Evolutionary conservation across 2,329 filamentous ascomycete genomes (phyloP).

Genomic region (Talaromyces sp.): DNA sequence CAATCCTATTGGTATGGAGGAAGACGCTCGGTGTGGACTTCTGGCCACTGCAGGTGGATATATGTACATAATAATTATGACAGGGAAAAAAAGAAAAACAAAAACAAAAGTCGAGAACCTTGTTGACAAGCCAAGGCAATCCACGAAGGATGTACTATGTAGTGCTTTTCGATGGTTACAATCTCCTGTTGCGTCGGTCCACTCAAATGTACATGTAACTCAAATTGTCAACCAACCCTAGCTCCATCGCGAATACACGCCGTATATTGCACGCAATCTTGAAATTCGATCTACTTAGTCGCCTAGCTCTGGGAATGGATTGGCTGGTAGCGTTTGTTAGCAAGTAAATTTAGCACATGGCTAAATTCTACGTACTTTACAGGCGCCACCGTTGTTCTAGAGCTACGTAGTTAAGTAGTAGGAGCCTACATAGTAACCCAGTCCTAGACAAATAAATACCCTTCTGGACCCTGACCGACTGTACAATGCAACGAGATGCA

Average conservation of each 20-base stretch:
- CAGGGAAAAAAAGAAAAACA: not conserved
- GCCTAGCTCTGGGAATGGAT: not conserved
- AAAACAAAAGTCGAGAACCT: not conserved
- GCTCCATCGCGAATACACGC: not conserved
- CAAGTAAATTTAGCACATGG: not conserved
- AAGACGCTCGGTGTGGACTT: not conserved
- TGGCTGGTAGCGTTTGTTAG: not conserved
- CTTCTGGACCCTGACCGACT: not conserved
- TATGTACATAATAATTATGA: not conserved
- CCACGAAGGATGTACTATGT: not conserved
- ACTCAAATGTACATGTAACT: slow-evolving; percentile 11
- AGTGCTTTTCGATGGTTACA: slow-evolving; percentile 11
- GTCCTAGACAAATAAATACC: not conserved
- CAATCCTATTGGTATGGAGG: not conserved
- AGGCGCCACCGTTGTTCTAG: not conserved
- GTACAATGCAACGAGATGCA: slow-evolving; percentile 2
- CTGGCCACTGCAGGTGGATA: slow-evolving; percentile 1
- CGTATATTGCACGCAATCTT: not conserved
- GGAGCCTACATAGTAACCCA: not conserved
- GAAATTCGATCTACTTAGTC: not conserved
- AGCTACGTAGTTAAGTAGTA: not conserved
- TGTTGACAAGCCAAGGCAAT: not conserved
- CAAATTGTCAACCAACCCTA: not conserved
- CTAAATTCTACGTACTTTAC: not conserved
- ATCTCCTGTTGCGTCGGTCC: slow-evolving; percentile 16